Conservation (phyloP, 176 grass and related monocot species). For the Eremochloa ophiuroides region DNA sequence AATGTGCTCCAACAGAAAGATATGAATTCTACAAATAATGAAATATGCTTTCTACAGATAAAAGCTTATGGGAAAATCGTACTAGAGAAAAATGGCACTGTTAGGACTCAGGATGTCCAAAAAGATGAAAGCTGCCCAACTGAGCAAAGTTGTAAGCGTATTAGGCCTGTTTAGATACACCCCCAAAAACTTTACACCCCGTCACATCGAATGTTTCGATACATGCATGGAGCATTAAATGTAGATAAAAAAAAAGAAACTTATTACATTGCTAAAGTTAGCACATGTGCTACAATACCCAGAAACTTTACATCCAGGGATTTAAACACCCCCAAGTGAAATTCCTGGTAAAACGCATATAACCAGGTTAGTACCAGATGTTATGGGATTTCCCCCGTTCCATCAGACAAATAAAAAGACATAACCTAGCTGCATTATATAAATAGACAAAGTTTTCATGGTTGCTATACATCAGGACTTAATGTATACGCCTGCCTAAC, state of each 20-base stretch:
- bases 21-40: background rate
- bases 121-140: background rate
- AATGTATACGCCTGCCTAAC: background rate
- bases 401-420: background rate
- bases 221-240: too few species aligned
- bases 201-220: too few species aligned
- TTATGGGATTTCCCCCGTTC: background rate
- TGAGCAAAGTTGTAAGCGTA: background rate
- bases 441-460: background rate
- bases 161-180: too few species aligned
- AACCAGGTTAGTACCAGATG: background rate
- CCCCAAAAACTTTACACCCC: too few species aligned
- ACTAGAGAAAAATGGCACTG: background rate
- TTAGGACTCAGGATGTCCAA: background rate
- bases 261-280: too few species aligned
- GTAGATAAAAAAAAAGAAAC: too few species aligned
- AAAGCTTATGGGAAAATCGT: background rate
- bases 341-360: background rate
- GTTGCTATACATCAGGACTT: background rate
- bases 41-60: background rate
- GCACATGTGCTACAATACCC: too few species aligned
- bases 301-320: too few species aligned
- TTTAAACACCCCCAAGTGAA: too few species aligned
- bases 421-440: background rate
- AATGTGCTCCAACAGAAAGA: background rate